A percentile compares a stretch with the other conserved stretches of the same genome.
These are phyloP conservation scores for Mycena rebaudengoi DNA, from an alignment of 768 basidiomycete species.

Conservation along the genomic window DNA sequence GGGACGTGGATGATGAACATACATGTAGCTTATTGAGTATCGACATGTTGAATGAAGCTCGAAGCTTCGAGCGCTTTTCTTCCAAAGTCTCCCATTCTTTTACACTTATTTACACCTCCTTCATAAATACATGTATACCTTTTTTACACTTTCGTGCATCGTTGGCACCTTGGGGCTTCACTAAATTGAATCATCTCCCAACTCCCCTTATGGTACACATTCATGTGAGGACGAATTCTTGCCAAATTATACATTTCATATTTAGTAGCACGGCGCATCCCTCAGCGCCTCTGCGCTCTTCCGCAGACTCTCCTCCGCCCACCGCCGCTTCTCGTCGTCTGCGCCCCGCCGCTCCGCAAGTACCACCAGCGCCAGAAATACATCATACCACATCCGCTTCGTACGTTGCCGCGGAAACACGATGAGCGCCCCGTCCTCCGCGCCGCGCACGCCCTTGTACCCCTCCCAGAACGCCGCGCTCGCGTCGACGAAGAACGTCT, in stretches of 20 bases:
- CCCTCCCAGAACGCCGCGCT: constrained; percentile 65
- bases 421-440: constrained; percentile 45
- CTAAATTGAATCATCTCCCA: too few species aligned
- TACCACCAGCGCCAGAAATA: constrained; percentile 68
- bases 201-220: too few species aligned
- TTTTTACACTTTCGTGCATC: too few species aligned
- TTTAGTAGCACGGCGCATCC: constrained; percentile 59
- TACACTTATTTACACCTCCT: too few species aligned
- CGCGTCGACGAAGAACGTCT: constrained; percentile 66
- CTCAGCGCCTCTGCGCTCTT: constrained; percentile 52
- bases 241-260: background rate
- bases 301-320: constrained; percentile 53
- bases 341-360: constrained; percentile 47
- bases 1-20: too few species aligned
- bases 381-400: constrained; percentile 79
- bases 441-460: constrained; percentile 61
- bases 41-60: too few species aligned
- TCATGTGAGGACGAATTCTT: too few species aligned
- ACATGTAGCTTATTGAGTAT: too few species aligned
- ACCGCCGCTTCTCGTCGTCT: constrained; percentile 36
- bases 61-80: too few species aligned
- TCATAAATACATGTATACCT: too few species aligned
- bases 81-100: too few species aligned
- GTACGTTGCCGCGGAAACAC: constrained; percentile 74
- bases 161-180: too few species aligned